These are phyloP conservation scores for Colletotrichum melonis DNA, from an alignment of 2,329 filamentous ascomycete genomes.

Conservation along the genomic window DNA sequence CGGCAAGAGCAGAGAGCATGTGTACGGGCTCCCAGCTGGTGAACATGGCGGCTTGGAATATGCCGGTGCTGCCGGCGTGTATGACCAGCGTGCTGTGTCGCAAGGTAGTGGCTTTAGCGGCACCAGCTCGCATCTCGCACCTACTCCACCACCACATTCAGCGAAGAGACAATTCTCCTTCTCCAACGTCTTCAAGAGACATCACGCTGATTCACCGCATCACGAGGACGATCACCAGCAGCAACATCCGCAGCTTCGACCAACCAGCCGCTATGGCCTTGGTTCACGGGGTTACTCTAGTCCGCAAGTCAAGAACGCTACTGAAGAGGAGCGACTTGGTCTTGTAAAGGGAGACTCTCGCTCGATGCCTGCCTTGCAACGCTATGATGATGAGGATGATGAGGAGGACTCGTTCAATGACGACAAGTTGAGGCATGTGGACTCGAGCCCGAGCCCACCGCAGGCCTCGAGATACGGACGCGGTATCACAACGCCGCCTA, in stretches of 20 bases:
- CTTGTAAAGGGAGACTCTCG: slow-evolving; percentile 80
- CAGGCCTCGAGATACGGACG: slow-evolving; percentile 51
- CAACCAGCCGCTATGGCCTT: slow-evolving; percentile 37
- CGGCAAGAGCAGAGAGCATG: slow-evolving; percentile 52
- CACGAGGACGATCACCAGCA: slow-evolving; percentile 41
- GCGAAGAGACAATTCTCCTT: slow-evolving; percentile 90
- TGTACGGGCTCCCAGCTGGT: slow-evolving; percentile 57
- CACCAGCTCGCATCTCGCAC: slow-evolving; percentile 58
- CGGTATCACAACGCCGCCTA: slow-evolving; percentile 53
- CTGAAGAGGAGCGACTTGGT: slow-evolving; percentile 85
- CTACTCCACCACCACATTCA: slow-evolving; percentile 70
- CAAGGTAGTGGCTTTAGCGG: slow-evolving; percentile 54
- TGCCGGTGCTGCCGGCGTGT: slow-evolving; percentile 55
- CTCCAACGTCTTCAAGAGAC: slow-evolving; percentile 81
- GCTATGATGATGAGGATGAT: slow-evolving; percentile 49
- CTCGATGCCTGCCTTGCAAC: slow-evolving; percentile 47
- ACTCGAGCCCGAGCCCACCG: slow-evolving; percentile 29
- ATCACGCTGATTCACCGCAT: slow-evolving; percentile 44
- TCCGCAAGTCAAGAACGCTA: slow-evolving; percentile 63
- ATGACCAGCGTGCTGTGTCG: slow-evolving; percentile 48
- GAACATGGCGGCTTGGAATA: slow-evolving; percentile 60
- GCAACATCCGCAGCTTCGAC: slow-evolving; percentile 34
- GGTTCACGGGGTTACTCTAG: slow-evolving; percentile 53
- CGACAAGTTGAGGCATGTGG: slow-evolving; percentile 37
- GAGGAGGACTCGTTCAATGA: slow-evolving; percentile 44